phyloP scores from a whole-genome alignment of 2,329 filamentous ascomycete species.

The Alternaria triticina region DNA sequence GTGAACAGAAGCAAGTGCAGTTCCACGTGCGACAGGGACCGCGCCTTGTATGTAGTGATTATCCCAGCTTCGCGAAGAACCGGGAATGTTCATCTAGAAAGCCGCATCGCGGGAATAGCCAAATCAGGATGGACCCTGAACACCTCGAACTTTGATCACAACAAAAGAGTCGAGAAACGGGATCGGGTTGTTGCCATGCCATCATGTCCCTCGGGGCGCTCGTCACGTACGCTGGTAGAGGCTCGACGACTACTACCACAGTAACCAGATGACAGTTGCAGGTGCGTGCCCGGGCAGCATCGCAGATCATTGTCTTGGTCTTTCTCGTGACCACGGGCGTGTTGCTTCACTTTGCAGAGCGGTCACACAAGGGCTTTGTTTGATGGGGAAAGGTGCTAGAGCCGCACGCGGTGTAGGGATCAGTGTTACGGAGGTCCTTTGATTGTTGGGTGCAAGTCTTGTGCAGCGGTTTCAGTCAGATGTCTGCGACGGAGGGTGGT shows the following conservation, averaged over 20 bases:
- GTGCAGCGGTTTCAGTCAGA: constrained; percentile 12
- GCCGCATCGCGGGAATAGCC: background rate
- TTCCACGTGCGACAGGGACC: constrained; percentile 8
- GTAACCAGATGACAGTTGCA: constrained; percentile 2
- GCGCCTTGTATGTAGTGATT: background rate
- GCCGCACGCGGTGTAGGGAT: constrained; percentile 1
- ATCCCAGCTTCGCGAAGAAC: background rate
- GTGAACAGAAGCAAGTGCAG: background rate
- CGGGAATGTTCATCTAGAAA: background rate
- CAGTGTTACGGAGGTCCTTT: background rate
- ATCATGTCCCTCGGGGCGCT: background rate
- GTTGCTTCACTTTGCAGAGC: constrained; percentile 6
- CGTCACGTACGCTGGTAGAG: background rate
- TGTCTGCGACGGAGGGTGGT: constrained; percentile 16
- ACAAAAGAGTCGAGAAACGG: background rate
- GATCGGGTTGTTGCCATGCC: background rate
- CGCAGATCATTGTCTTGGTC: background rate
- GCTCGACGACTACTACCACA: background rate
- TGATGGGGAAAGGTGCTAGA: background rate
- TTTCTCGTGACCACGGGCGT: constrained; percentile 1
- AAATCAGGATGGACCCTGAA: background rate
- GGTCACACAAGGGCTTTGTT: background rate
- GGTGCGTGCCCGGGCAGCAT: background rate
- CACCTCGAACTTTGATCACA: background rate
- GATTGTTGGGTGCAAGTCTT: background rate